Evolutionary conservation across 192 early-diverging fungal species (phyloP).

Genomic region (Mortierella hygrophila): DNA sequence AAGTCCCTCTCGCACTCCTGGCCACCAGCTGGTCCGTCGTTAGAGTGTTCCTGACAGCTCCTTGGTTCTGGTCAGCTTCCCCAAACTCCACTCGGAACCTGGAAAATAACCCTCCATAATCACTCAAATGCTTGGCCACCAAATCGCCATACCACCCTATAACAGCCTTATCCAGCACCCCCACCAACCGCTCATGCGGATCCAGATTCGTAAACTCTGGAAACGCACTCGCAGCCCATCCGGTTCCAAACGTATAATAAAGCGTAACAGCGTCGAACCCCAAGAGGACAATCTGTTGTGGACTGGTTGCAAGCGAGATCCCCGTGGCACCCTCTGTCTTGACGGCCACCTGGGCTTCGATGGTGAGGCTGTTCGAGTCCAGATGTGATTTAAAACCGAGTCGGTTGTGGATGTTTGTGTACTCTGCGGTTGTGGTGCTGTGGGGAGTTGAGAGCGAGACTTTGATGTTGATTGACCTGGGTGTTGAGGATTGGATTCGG

Average conservation of each 20-base stretch:
- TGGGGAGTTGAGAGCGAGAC: conserved; percentile 2
- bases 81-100: conserved; percentile 13
- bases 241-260: conserved; percentile 17
- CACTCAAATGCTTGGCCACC: conserved; percentile 9
- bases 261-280: conserved; percentile 12
- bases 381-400: conserved; percentile 5
- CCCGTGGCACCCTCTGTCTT: conserved; percentile 17
- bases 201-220: conserved; percentile 15
- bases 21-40: conserved; percentile 16
- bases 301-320: conserved; percentile 15
- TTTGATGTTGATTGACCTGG: conserved; percentile 22
- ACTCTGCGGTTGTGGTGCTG: background rate
- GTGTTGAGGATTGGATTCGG: conserved; percentile 12
- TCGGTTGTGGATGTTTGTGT: conserved; percentile 24
- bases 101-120: background rate
- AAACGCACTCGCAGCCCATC: conserved; percentile 1
- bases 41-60: background rate
- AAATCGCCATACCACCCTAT: conserved; percentile 18
- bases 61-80: background rate
- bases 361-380: conserved; percentile 10
- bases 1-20: background rate
- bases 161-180: conserved; percentile 4
- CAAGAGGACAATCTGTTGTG: conserved; percentile 9
- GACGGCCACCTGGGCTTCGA: conserved; percentile 19
- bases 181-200: conserved; percentile 7